Evolutionary conservation across 345 rosid species (phyloP).

Genomic region (Hibiscus mutabilis): DNA sequence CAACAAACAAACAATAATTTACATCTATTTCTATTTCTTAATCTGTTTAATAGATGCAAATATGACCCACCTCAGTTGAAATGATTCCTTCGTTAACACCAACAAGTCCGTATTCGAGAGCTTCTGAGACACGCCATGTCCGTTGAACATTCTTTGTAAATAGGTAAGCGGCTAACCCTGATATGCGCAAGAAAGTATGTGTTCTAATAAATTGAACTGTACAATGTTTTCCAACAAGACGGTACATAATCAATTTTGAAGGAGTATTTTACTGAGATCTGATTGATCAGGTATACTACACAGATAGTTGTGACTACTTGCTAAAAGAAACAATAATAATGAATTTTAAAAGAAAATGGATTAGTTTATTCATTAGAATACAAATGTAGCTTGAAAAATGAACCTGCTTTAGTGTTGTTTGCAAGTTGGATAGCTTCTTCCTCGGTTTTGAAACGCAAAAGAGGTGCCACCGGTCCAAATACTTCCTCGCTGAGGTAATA

Average conservation of each 20-base stretch:
- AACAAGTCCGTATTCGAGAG: constrained; percentile 84
- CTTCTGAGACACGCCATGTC: constrained; percentile 89
- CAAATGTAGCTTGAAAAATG: neutral
- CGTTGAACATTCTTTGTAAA: constrained; percentile 83
- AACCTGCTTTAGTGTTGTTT: constrained; percentile 85
- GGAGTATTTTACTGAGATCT: neutral
- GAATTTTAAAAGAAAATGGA: neutral
- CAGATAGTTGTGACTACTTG: neutral
- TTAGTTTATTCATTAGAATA: neutral
- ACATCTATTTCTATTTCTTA: neutral
- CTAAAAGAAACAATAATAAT: neutral
- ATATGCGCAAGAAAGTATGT: neutral
- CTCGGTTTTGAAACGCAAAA: constrained; percentile 74
- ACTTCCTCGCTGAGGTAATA: constrained; percentile 66
- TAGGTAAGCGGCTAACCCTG: constrained; percentile 91
- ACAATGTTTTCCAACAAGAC: neutral
- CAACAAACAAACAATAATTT: constrained; percentile 7
- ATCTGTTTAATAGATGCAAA: neutral
- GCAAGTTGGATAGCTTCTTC: constrained; percentile 81
- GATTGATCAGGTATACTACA: neutral
- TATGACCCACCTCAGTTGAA: constrained; percentile 71
- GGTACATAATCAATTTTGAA: neutral
- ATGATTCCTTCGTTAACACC: constrained; percentile 92
- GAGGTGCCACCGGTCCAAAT: constrained; percentile 96
- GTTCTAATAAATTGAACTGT: neutral